Percentiles rank a stretch among this genome's conserved stretches.
Evolutionary conservation across 805 yeast genomes (phyloP).

Genomic region (Sugiyamaella valdiviana): DNA sequence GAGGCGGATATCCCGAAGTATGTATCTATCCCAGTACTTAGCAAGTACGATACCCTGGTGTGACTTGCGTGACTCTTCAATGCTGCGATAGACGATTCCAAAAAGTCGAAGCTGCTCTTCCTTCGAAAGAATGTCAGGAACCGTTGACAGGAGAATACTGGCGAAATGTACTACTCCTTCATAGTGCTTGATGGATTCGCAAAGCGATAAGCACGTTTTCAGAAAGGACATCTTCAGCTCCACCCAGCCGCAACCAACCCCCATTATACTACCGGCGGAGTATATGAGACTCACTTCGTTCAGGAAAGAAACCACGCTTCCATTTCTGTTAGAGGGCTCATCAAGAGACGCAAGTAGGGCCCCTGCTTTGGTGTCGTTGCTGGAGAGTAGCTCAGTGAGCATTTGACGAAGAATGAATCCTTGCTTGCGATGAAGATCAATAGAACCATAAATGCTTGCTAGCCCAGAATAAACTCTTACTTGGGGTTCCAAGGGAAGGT

Average conservation of each 20-base stretch:
- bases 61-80: slow-evolving; percentile 14
- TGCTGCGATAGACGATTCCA: slow-evolving; percentile 29
- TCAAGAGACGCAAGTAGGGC: neutral
- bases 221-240: slow-evolving; percentile 52
- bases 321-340: slow-evolving; percentile 4
- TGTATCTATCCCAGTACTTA: slow-evolving; percentile 66
- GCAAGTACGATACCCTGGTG: slow-evolving; percentile 16
- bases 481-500: slow-evolving; percentile 47
- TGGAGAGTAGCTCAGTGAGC: neutral
- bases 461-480: slow-evolving; percentile 58
- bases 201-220: slow-evolving; percentile 46
- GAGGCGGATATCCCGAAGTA: slow-evolving; percentile 46
- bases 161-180: slow-evolving; percentile 43
- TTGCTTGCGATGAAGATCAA: slow-evolving; percentile 60
- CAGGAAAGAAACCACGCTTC: slow-evolving; percentile 38
- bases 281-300: slow-evolving; percentile 47
- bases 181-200: slow-evolving; percentile 46
- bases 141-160: slow-evolving; percentile 50
- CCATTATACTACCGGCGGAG: slow-evolving; percentile 40
- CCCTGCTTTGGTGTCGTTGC: neutral
- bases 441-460: slow-evolving; percentile 54
- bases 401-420: slow-evolving; percentile 65
- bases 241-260: slow-evolving; percentile 44
- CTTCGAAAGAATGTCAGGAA: slow-evolving; percentile 45
- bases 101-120: slow-evolving; percentile 50